These are phyloP conservation scores for Alternaria metachromatica DNA, from an alignment of 2,329 filamentous ascomycete genomes.

Conservation along the genomic window DNA sequence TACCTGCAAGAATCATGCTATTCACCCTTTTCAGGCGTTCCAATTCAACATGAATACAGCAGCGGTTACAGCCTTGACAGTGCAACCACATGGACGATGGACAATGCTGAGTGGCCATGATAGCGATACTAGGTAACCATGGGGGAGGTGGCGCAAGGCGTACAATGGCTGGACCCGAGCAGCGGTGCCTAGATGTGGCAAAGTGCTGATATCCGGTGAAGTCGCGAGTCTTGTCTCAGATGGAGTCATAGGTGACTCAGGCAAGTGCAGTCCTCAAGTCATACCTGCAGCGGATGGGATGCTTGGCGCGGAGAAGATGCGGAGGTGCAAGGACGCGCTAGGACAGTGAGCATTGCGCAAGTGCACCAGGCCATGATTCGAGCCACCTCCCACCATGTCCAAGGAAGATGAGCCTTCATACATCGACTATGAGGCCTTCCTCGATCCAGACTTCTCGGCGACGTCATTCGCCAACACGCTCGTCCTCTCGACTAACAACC, in stretches of 20 bases:
- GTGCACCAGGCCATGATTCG: not conserved
- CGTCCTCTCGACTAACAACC: conserved; percentile 88
- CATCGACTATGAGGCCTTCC: conserved; percentile 93
- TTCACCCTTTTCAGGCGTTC: not conserved
- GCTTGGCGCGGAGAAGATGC: not conserved
- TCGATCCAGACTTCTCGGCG: conserved; percentile 81
- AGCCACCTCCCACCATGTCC: conserved; percentile 30
- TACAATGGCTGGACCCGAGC: not conserved
- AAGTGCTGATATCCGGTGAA: not conserved
- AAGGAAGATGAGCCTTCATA: conserved; percentile 72
- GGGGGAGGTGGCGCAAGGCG: not conserved
- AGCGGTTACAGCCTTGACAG: not conserved
- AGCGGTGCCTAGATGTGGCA: conserved; percentile 6
- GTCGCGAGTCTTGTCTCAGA: not conserved
- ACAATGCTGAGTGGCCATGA: not conserved
- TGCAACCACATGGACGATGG: not conserved
- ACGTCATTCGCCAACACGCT: conserved; percentile 86
- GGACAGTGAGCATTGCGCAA: conserved; percentile 5
- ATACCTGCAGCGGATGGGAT: not conserved
- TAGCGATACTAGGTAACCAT: not conserved
- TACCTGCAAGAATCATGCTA: not conserved
- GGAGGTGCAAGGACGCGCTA: conserved; percentile 7
- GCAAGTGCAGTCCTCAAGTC: not conserved
- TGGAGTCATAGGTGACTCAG: not conserved
- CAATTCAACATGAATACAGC: not conserved